A percentile compares a stretch with the other conserved stretches of the same genome.
Conservation (phyloP, 176 grass and related monocot species). For the Microstegium vimineum region DNA sequence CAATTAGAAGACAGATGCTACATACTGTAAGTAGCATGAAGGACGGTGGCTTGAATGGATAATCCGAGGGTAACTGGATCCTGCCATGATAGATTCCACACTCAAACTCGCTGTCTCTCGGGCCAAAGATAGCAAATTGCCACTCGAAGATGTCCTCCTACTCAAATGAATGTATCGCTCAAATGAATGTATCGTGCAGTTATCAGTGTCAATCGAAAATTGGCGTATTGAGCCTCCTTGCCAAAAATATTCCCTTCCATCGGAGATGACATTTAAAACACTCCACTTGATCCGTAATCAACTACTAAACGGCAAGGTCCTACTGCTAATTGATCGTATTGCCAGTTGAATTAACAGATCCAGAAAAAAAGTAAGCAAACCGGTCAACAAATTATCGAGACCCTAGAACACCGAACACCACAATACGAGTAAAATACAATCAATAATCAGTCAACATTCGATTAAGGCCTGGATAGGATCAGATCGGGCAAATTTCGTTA, state of each 20-base stretch:
- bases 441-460: neutral
- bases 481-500: constrained; percentile 8
- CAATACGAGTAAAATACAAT: no score
- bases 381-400: neutral
- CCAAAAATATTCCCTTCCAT: neutral
- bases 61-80: constrained; percentile 89
- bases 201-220: neutral
- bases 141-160: constrained; percentile 98
- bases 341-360: constrained; percentile 9
- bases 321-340: neutral
- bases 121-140: constrained; percentile 95
- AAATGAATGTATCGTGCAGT: neutral
- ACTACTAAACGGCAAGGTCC: neutral
- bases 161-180: neutral
- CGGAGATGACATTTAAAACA: neutral
- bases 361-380: neutral
- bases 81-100: constrained; percentile 95
- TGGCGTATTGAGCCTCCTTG: neutral
- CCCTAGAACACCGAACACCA: neutral
- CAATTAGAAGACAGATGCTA: neutral
- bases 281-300: neutral
- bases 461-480: neutral
- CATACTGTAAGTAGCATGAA: constrained; percentile 90
- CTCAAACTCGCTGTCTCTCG: constrained; percentile 90
- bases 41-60: constrained; percentile 93